Evolutionary conservation across 345 rosid species (phyloP), one percentile per base, ranked within the genome.

Genomic region (Eucalyptus albens): DNA sequence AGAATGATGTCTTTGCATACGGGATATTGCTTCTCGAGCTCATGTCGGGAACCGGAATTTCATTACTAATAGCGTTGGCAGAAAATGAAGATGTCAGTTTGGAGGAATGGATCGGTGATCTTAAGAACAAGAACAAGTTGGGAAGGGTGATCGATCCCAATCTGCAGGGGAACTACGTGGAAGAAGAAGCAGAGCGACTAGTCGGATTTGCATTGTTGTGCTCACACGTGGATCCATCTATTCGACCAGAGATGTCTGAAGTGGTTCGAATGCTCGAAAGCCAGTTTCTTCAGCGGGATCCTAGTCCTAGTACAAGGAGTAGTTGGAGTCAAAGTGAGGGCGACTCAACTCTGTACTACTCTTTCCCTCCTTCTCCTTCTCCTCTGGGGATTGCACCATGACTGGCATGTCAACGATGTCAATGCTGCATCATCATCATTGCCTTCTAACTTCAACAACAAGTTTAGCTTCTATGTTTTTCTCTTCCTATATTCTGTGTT

Each of bases 1-100:
- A 19, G 44, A 72, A 72, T 72, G 82, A 72, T 40, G 45, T 72
- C 45, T 19, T 0, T 3, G 45, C 83, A 11, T 72, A 72, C 27
- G 83, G 45, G 15, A 72, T 0, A 33, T 5, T 69, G 40, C 81
- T 33, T 33, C 81, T 69, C 42, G 81, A 17, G 81, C 44, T 69
- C 24, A 69, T 31, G 24, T 33, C 24, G 6, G 81, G 44, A 69
- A 17, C n/a, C n/a, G n/a, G n/a, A n/a, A n/a, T n/a, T n/a, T n/a
- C n/a, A n/a, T n/a, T n/a, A n/a, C n/a, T n/a, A n/a, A n/a, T n/a
- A n/a, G n/a, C n/a, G 3, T 29, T 15, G 10, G 19, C 37, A 6
- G 0, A 12, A 5, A 4, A 26, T 12, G 40, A 40, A 4, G 0
- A 26, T 33, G 6, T 16, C 81, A 4, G 24, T 9, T 9, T 33